Conservation (phyloP, 2,329 filamentous ascomycete genomes). For the Fulvia fulva region DNA sequence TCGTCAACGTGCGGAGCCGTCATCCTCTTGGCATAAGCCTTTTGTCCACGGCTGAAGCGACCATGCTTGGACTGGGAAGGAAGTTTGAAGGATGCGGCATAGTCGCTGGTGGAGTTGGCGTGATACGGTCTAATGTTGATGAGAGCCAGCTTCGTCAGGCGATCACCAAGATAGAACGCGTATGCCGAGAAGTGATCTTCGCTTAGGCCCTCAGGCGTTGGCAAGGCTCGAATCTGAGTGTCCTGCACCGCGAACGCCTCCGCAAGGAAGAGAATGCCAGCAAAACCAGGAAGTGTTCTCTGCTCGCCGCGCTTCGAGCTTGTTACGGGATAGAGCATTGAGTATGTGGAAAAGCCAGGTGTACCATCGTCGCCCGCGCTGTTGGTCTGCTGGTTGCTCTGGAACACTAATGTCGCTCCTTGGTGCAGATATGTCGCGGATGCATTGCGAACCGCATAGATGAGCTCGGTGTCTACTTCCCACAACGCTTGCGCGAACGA, state of each 20-base stretch:
- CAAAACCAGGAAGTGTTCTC: conserved; percentile 27
- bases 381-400: conserved; percentile 28
- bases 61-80: not conserved
- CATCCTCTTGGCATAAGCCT: conserved; percentile 26
- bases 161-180: conserved; percentile 23
- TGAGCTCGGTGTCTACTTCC: conserved; percentile 38
- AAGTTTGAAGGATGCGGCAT: conserved; percentile 18
- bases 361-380: conserved; percentile 26
- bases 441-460: conserved; percentile 39
- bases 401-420: conserved; percentile 30
- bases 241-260: conserved; percentile 27
- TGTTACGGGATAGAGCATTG: conserved; percentile 27
- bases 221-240: conserved; percentile 23
- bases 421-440: conserved; percentile 37
- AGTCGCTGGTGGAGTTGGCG: conserved; percentile 27
- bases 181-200: conserved; percentile 28
- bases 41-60: not conserved
- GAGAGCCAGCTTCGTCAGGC: conserved; percentile 27
- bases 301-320: conserved; percentile 24
- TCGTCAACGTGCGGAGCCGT: conserved; percentile 27
- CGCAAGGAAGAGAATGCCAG: conserved; percentile 27
- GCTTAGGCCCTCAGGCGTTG: conserved; percentile 19
- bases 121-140: conserved; percentile 30
- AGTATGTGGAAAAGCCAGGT: conserved; percentile 29
- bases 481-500: conserved; percentile 42